Conservation (phyloP, 345 rosid genomes). For the Dipteronia dyeriana region DNA sequence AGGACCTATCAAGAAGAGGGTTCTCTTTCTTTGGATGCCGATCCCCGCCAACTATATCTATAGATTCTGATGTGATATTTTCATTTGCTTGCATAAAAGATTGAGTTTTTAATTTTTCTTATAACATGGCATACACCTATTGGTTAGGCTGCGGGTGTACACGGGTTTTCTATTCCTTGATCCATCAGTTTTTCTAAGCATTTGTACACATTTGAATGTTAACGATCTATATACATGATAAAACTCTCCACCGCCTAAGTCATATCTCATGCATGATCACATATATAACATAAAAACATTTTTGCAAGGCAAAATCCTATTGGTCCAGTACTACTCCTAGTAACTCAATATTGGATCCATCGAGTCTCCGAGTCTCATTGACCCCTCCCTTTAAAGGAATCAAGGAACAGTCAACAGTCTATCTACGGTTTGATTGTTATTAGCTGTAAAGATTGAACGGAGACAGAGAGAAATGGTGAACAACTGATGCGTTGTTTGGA, state of each 20-base stretch:
- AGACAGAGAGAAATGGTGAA: background rate
- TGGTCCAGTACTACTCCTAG: background rate
- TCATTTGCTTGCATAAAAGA: no score
- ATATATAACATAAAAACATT: background rate
- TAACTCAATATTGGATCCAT: no score
- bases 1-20: constrained; percentile 14
- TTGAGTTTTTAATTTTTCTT: no score
- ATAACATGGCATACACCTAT: no score
- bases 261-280: background rate
- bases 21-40: constrained; percentile 17
- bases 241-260: background rate
- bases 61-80: constrained; percentile 6
- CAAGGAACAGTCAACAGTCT: background rate
- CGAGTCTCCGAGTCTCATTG: constrained; percentile 9
- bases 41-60: constrained; percentile 13
- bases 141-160: no score
- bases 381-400: background rate
- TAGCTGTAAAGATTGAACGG: background rate
- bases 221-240: background rate
- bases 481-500: background rate
- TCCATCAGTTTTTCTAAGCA: background rate
- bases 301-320: background rate
- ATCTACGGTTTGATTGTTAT: background rate
- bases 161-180: no score
- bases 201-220: background rate